These are phyloP conservation scores for Saccharum officinarum DNA, from an alignment of 176 grass and related monocot genomes.

Conservation along the genomic window DNA sequence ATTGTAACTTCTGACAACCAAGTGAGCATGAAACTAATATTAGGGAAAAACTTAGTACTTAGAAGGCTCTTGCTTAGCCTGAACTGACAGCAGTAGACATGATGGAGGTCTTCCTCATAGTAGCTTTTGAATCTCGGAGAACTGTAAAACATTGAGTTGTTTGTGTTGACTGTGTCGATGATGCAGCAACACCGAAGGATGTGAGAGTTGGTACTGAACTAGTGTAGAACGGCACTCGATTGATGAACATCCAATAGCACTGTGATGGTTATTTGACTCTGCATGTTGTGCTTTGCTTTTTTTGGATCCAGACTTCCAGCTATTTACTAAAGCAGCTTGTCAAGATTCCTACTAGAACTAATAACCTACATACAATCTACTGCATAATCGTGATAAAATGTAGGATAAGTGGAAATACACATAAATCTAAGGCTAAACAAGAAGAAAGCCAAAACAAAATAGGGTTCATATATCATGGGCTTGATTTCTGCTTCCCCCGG, in stretches of 20 bases:
- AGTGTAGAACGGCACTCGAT: background rate
- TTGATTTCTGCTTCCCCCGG: no score
- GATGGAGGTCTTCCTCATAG: background rate
- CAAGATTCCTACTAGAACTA: no score
- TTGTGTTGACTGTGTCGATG: background rate
- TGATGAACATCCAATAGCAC: background rate
- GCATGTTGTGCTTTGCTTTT: background rate
- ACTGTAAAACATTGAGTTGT: background rate
- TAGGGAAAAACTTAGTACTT: background rate
- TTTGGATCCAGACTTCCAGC: background rate
- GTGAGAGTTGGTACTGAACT: background rate
- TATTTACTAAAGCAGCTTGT: background rate
- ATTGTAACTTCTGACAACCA: background rate
- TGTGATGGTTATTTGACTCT: background rate
- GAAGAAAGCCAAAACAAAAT: no score
- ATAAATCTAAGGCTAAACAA: no score
- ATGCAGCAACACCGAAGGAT: background rate
- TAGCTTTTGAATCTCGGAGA: background rate
- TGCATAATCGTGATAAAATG: no score
- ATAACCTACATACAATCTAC: no score
- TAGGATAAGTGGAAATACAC: no score
- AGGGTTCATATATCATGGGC: no score
- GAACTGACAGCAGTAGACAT: constrained; percentile 8
- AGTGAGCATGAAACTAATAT: background rate
- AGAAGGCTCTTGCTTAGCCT: constrained; percentile 6